These are phyloP conservation scores for Leucoagaricus sp. DNA, from an alignment of 1,284 basidiomycete species.

Conservation along the genomic window DNA sequence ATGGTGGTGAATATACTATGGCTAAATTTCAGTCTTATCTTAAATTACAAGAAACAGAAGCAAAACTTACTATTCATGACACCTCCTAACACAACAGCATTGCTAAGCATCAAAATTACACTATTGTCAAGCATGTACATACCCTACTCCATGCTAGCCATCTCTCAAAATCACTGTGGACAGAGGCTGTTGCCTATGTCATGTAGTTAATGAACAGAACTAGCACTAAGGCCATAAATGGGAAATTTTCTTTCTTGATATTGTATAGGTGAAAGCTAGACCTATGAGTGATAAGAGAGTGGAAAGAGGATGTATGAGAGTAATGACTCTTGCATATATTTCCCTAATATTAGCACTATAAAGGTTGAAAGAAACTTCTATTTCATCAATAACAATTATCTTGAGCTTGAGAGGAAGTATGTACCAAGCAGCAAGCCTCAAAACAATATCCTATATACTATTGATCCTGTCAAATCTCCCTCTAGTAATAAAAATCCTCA, in stretches of 20 bases:
- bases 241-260: neutral
- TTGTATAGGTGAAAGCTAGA: conserved; percentile 4
- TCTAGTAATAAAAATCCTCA: neutral
- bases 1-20: conserved; percentile 36
- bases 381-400: conserved; percentile 15
- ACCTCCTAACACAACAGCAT: conserved; percentile 36
- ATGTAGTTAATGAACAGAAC: conserved; percentile 40
- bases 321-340: conserved; percentile 33
- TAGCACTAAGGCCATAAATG: conserved; percentile 26
- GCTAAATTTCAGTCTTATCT: conserved; percentile 29
- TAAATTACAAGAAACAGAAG: conserved; percentile 26
- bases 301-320: conserved; percentile 12
- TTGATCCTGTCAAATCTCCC: too few relatives aligned
- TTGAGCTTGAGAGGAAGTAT: conserved; percentile 6
- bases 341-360: conserved; percentile 25
- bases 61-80: too few relatives aligned
- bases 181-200: conserved; percentile 22
- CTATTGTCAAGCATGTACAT: conserved; percentile 28
- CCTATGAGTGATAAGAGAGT: neutral
- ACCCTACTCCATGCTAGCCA: conserved; percentile 28
- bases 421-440: neutral
- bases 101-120: conserved; percentile 32
- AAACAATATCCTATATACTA: too few relatives aligned
- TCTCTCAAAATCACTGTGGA: conserved; percentile 5
- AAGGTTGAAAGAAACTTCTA: conserved; percentile 29